Evolutionary conservation across 305 asterid genomes (phyloP).

Genomic region (Solanum hybrid): DNA sequence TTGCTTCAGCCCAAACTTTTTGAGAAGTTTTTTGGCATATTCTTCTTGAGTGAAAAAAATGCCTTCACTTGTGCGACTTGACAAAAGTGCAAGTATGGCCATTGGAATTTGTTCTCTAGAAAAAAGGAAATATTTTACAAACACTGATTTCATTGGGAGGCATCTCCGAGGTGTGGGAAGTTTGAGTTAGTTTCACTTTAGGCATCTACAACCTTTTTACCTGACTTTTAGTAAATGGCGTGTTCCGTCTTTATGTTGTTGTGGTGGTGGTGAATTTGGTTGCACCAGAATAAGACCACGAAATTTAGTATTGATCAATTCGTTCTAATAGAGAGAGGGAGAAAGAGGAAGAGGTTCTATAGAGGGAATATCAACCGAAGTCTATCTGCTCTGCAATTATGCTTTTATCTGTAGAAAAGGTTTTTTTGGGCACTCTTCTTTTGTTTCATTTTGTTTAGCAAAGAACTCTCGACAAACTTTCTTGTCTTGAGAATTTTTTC

Average conservation of each 20-base stretch:
- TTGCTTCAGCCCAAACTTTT: background rate
- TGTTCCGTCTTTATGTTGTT: background rate
- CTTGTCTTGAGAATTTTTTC: background rate
- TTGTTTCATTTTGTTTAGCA: background rate
- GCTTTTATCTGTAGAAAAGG: background rate
- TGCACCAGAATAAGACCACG: background rate
- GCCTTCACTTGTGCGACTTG: background rate
- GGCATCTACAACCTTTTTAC: background rate
- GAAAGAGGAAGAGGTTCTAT: background rate
- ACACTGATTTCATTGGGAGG: background rate
- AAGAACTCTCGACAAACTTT: background rate
- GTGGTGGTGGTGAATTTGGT: background rate
- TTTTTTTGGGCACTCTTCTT: background rate
- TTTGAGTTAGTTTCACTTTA: background rate
- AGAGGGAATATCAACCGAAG: background rate
- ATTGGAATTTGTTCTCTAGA: background rate
- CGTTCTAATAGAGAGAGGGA: background rate
- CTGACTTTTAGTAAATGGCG: background rate
- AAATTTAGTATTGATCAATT: background rate
- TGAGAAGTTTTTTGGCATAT: background rate
- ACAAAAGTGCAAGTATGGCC: background rate
- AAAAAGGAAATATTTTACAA: background rate
- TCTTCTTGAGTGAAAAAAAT: conserved; percentile 4
- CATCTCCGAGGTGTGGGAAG: background rate
- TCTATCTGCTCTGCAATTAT: too few species aligned